phyloP scores from a whole-genome alignment of 83 land plant species.

The Diphasiastrum complanatum region DNA sequence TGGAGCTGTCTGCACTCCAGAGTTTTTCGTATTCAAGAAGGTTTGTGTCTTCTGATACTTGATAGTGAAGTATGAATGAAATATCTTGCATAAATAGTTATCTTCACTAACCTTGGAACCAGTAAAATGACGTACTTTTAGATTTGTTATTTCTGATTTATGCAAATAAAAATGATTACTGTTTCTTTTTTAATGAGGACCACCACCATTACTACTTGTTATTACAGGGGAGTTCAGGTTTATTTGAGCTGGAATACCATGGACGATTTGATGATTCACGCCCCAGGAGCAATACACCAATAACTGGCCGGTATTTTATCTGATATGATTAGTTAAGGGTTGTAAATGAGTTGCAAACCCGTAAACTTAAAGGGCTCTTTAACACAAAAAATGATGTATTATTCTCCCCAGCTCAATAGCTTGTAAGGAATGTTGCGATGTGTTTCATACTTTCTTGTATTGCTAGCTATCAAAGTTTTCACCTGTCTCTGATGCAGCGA shows the following conservation, averaged over 20 bases:
- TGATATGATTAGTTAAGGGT: not conserved
- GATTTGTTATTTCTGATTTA: not conserved
- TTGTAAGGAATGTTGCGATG: no score
- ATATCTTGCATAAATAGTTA: not conserved
- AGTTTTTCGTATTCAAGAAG: conserved; percentile 22
- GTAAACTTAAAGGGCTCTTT: not conserved
- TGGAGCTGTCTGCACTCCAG: conserved; percentile 31
- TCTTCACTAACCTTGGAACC: not conserved
- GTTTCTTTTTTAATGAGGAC: not conserved
- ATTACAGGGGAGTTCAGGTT: not conserved
- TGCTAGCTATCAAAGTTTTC: no score
- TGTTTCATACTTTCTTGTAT: no score
- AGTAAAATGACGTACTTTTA: not conserved
- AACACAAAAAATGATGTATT: not conserved
- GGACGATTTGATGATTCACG: conserved; percentile 29
- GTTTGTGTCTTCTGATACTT: not conserved
- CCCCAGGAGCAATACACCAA: conserved; percentile 19
- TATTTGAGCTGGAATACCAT: conserved; percentile 23
- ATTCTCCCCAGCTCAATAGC: not conserved
- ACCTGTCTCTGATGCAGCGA: no score
- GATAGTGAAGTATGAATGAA: not conserved
- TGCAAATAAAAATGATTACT: not conserved
- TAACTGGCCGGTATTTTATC: conserved; percentile 17
- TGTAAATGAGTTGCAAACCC: not conserved
- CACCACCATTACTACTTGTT: not conserved